Conservation (phyloP, 2,329 filamentous ascomycete species). For the Fusarium irregulare region DNA sequence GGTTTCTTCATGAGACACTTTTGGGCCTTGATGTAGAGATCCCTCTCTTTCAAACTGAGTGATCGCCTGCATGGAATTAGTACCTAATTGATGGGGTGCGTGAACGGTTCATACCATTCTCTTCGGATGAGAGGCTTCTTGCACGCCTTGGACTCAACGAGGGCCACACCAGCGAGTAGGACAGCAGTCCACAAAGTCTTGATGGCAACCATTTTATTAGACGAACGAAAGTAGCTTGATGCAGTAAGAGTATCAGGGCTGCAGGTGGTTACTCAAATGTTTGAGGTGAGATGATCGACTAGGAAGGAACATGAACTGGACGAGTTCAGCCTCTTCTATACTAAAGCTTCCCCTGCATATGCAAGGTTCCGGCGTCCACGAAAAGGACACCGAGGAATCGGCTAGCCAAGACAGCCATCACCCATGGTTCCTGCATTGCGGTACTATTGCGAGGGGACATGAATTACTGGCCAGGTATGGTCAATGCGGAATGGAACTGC, state of each 20-base stretch:
- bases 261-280: not conserved
- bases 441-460: not conserved
- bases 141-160: slow-evolving; percentile 12
- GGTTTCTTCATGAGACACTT: slow-evolving; percentile 34
- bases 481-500: not conserved
- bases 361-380: not conserved
- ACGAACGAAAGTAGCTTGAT: not conserved
- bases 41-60: slow-evolving; percentile 11
- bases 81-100: fast-evolving
- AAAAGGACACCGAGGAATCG: not conserved
- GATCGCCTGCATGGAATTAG: slow-evolving; percentile 13
- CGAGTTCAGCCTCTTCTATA: not conserved
- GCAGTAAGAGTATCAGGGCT: slow-evolving; percentile 3
- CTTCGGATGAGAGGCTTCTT: slow-evolving; percentile 21
- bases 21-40: slow-evolving; percentile 32
- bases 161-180: slow-evolving; percentile 3
- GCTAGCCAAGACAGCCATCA: not conserved
- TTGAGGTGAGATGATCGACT: slow-evolving; percentile 2
- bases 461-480: not conserved
- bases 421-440: not conserved
- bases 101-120: slow-evolving; percentile 5
- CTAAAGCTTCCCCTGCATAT: not conserved
- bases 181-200: slow-evolving; percentile 13
- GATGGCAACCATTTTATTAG: slow-evolving; percentile 10
- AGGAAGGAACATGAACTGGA: not conserved